Evolutionary conservation across 2,329 filamentous ascomycete genomes (phyloP), one percentile per base, ranked within the genome.

Genomic region (Bisporella sp.): DNA sequence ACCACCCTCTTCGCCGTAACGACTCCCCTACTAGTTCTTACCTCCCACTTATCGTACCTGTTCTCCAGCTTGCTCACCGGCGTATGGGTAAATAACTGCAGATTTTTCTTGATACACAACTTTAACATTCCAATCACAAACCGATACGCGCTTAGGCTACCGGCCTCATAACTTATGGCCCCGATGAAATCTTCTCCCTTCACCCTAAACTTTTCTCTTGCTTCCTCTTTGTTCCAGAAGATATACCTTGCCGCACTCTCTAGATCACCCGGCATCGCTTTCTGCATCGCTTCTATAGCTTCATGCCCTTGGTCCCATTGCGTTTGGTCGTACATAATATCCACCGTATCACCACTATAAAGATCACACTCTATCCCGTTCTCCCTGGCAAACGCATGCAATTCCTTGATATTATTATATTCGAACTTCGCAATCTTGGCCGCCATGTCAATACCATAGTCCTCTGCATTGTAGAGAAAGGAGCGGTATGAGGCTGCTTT

Each of bases 301-400:
- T 40, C 42, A 5, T 49, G 53, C 52, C 35, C 57, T 46, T 29
- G 46, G 29, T 46, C 56, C 64, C 45, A 63, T 55, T 30, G 64
- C 56, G 5, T 62, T 57, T 47, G 60, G 57, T 50, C 64, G 62
- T 61, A 71, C 60, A 62, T 70, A 67, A 59, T 50, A 55, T 72
- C 68, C 47, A 66, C 59, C 13, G 59, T 59, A 51, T 61, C 57
- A 8, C 54, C 69, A 39, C 61, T 51, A 29, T 46, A 53, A 29
- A 71, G 73, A 57, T 82, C 79, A 58, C 77, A 73, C 8, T 66
- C 61, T 32, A 81, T 75, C 5, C 54, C 56, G 49, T 81, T 64
- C 13, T 71, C 64, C 5, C 62, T 60, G 0, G 78, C 76, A 53
- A 84, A 75, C 0, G 61, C 64, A 58, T 84, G 80, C 7, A 80